phyloP scores from a whole-genome alignment of 306 rosid species.

The Lithocarpus polystachyus region DNA sequence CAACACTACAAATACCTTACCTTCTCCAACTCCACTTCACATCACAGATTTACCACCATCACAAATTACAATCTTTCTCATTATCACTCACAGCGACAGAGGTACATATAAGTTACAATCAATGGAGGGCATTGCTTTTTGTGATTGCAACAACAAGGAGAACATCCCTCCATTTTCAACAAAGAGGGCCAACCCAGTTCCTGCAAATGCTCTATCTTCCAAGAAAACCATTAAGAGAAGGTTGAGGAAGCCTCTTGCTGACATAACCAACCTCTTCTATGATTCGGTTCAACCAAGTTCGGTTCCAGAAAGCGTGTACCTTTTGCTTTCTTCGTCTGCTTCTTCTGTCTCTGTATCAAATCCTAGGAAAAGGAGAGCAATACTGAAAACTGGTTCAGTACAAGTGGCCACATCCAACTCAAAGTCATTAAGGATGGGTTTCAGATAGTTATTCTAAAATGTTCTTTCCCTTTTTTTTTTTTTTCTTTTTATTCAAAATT shows the following conservation, averaged over 20 bases:
- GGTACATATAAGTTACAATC: neutral
- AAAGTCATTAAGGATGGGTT: constrained; percentile 34
- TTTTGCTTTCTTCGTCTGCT: neutral
- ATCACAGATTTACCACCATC: too few relatives aligned
- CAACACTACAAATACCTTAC: neutral
- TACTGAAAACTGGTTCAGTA: neutral
- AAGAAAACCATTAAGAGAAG: neutral
- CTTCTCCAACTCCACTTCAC: neutral
- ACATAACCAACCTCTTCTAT: neutral
- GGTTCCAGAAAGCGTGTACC: neutral
- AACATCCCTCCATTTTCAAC: neutral
- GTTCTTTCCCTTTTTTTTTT: neutral
- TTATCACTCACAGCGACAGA: neutral
- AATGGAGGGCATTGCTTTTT: neutral
- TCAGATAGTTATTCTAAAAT: constrained; percentile 29
- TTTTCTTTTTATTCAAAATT: neutral
- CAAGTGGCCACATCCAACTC: neutral
- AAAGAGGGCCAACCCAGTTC: neutral
- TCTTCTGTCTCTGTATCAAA: neutral
- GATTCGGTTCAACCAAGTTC: neutral
- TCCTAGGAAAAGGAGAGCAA: constrained; percentile 10
- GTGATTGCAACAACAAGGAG: neutral
- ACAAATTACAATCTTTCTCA: too few relatives aligned
- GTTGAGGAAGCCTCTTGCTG: neutral
- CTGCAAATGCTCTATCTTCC: neutral